These are phyloP conservation scores for Maudiozyma serrabonitensis DNA, from an alignment of 805 yeast genomes.

Conservation along the genomic window DNA sequence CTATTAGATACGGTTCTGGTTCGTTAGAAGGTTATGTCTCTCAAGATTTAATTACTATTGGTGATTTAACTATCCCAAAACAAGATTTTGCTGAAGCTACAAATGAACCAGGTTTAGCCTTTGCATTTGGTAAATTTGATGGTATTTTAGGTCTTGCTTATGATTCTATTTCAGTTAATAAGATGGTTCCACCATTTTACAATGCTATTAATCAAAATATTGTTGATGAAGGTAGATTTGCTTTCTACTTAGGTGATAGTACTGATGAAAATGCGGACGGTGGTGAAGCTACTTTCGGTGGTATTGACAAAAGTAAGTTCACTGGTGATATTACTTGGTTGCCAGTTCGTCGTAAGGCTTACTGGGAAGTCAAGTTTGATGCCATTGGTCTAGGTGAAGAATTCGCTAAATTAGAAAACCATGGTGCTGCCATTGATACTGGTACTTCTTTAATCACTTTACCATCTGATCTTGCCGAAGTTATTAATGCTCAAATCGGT, in stretches of 20 bases:
- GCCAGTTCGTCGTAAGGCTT: constrained; percentile 98
- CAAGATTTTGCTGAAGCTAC: constrained; percentile 98
- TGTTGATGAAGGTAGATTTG: constrained; percentile 75
- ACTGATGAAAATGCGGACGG: constrained; percentile 50
- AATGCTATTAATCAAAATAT: constrained; percentile 76
- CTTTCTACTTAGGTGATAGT: constrained; percentile 87
- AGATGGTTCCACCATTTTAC: constrained; percentile 88
- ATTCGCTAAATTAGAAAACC: constrained; percentile 66
- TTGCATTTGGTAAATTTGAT: constrained; percentile 97
- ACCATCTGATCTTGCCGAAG: constrained; percentile 93
- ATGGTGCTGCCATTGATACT: constrained; percentile 97
- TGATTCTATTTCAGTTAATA: constrained; percentile 80
- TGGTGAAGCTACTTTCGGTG: constrained; percentile 94
- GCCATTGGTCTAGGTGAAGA: constrained; percentile 89
- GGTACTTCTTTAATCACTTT: constrained; percentile 94
- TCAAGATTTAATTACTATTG: constrained; percentile 70
- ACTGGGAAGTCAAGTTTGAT: constrained; percentile 96
- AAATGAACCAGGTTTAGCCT: constrained; percentile 92
- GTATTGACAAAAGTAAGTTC: constrained; percentile 68
- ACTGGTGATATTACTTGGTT: constrained; percentile 85
- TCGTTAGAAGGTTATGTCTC: constrained; percentile 87
- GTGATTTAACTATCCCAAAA: constrained; percentile 64
- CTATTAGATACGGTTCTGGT: constrained; percentile 88
- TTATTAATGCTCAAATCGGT: constrained; percentile 90
- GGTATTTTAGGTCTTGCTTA: constrained; percentile 95